A percentile compares a stretch with the other conserved stretches of the same genome.
Evolutionary conservation across 768 basidiomycete species (phyloP).

Genomic region (Vararia minispora): DNA sequence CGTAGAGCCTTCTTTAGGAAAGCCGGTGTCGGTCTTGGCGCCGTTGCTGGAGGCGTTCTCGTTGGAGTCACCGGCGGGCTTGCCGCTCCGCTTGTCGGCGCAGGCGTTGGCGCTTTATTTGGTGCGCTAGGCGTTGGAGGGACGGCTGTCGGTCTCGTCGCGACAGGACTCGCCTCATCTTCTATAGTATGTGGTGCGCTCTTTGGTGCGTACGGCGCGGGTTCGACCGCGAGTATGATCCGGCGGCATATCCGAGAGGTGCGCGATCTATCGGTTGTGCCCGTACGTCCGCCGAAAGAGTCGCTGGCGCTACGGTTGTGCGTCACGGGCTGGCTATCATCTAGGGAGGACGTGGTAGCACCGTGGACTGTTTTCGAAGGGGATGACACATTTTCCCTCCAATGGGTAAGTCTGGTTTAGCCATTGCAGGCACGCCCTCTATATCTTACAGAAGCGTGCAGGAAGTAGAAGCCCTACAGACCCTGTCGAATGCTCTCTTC

Average conservation of each 20-base stretch:
- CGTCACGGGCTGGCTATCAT: constrained; percentile 42
- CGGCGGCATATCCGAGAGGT: constrained; percentile 40
- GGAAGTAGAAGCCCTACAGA: constrained; percentile 45
- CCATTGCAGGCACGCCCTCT: background rate
- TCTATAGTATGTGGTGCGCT: constrained; percentile 45
- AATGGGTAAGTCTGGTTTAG: constrained; percentile 32
- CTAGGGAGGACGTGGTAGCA: constrained; percentile 32
- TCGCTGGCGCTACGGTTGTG: constrained; percentile 42
- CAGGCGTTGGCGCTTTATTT: constrained; percentile 35
- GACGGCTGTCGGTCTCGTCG: constrained; percentile 37
- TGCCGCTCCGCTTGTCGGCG: constrained; percentile 48
- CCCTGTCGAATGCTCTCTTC: constrained; percentile 35
- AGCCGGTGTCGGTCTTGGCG: constrained; percentile 39
- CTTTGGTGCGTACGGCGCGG: constrained; percentile 47
- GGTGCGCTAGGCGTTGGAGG: constrained; percentile 44
- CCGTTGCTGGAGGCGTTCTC: constrained; percentile 43
- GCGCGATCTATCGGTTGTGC: constrained; percentile 39
- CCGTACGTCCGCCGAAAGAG: constrained; percentile 28
- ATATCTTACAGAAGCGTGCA: constrained; percentile 14
- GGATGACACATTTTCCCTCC: constrained; percentile 44
- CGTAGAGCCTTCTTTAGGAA: constrained; percentile 29
- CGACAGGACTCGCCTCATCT: constrained; percentile 43
- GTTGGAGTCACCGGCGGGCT: constrained; percentile 50
- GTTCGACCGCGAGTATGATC: constrained; percentile 35
- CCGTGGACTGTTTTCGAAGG: constrained; percentile 41